Percentiles rank a stretch among this genome's conserved stretches.
These are phyloP conservation scores for Starmera quercuum DNA, from an alignment of 805 yeast species.

Conservation along the genomic window DNA sequence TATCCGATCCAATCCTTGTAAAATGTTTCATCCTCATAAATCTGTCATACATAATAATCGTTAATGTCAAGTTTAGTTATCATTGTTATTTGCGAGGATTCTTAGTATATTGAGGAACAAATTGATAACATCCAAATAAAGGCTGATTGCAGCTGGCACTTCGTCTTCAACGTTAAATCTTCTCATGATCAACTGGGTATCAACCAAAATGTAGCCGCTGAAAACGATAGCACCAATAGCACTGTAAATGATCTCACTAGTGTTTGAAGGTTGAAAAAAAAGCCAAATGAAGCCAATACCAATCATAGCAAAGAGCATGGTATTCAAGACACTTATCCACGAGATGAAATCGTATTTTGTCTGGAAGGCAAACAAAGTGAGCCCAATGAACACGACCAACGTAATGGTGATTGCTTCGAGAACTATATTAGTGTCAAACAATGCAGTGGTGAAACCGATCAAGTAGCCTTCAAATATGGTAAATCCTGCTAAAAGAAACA, in stretches of 20 bases:
- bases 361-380: slow-evolving; percentile 71
- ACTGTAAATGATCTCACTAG: slow-evolving; percentile 60
- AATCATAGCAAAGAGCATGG: slow-evolving; percentile 58
- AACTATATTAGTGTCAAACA: slow-evolving; percentile 55
- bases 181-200: slow-evolving; percentile 74
- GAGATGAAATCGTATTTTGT: slow-evolving; percentile 66
- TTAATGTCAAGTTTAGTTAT: slow-evolving; percentile 4
- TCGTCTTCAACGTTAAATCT: slow-evolving; percentile 78
- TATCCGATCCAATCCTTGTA: too few relatives aligned
- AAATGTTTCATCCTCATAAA: too few relatives aligned
- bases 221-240: slow-evolving; percentile 70
- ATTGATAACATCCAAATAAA: slow-evolving; percentile 79
- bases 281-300: slow-evolving; percentile 65
- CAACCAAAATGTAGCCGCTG: slow-evolving; percentile 64
- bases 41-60: too few relatives aligned
- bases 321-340: slow-evolving; percentile 52
- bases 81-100: slow-evolving; percentile 35
- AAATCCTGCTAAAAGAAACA: slow-evolving; percentile 53
- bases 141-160: slow-evolving; percentile 66
- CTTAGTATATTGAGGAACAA: slow-evolving; percentile 72
- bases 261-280: slow-evolving; percentile 51
- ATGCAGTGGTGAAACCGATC: slow-evolving; percentile 58
- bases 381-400: slow-evolving; percentile 61
- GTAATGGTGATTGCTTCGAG: slow-evolving; percentile 69
- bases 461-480: slow-evolving; percentile 71